A percentile compares a stretch with the other conserved stretches of the same genome.
Conservation (phyloP, 1,284 basidiomycete species). For the Termitomyces sp. region DNA sequence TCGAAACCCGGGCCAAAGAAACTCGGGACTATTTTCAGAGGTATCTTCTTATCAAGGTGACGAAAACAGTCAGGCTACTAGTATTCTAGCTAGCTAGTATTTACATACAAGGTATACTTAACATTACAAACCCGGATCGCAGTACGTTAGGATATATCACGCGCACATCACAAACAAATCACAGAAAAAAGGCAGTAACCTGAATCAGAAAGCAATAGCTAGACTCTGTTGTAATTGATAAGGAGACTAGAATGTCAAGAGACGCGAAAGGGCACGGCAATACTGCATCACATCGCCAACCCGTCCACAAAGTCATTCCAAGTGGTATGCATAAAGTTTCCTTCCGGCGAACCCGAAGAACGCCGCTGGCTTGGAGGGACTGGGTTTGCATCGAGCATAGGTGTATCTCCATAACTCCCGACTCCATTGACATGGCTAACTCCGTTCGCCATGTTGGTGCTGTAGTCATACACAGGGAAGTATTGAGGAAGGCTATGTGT, state of each 20-base stretch:
- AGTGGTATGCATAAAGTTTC: conserved; percentile 46
- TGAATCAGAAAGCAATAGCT: neutral
- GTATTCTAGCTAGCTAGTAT: too few relatives aligned
- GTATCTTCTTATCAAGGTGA: too few relatives aligned
- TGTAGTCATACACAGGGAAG: conserved; percentile 75
- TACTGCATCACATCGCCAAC: conserved; percentile 21
- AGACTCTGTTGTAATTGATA: neutral
- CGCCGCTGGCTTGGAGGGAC: conserved; percentile 29
- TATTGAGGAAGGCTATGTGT: conserved; percentile 52
- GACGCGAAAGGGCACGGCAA: too few relatives aligned
- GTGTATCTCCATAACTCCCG: conserved; percentile 27
- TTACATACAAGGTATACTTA: neutral
- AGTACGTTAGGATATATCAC: neutral
- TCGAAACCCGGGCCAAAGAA: too few relatives aligned
- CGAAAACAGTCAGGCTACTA: neutral
- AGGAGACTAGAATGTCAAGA: neutral
- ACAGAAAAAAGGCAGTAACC: neutral
- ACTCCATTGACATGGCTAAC: conserved; percentile 18
- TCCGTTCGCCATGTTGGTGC: conserved; percentile 26
- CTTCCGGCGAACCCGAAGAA: conserved; percentile 48
- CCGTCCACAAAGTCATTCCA: conserved; percentile 58
- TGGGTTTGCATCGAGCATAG: conserved; percentile 35
- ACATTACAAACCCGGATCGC: neutral
- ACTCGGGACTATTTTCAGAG: too few relatives aligned
- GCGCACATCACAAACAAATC: neutral